These are phyloP conservation scores for Sphagnum tenellum DNA, from an alignment of 225 moss, liverwort and hornwort species.

Conservation along the genomic window DNA sequence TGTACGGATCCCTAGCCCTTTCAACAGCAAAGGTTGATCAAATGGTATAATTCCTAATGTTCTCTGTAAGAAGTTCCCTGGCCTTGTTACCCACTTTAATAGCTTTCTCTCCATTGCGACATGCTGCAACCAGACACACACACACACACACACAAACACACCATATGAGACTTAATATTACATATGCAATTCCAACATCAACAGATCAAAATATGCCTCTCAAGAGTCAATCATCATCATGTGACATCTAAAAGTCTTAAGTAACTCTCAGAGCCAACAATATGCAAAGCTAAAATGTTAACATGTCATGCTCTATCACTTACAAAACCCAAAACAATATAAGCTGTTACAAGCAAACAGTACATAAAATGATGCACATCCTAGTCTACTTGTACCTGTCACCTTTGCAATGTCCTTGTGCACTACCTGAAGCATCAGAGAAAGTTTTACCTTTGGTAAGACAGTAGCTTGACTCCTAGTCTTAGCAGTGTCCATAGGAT, in stretches of 20 bases:
- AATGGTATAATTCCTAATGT: slow-evolving; percentile 62
- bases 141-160: no score
- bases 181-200: not conserved
- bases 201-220: not conserved
- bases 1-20: slow-evolving; percentile 55
- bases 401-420: not conserved
- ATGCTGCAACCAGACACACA: slow-evolving; percentile 36
- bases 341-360: not conserved
- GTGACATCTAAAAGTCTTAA: no score
- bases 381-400: no score
- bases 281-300: no score
- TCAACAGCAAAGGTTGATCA: slow-evolving; percentile 60
- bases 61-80: slow-evolving; percentile 74
- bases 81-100: slow-evolving; percentile 61
- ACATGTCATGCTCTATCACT: no score
- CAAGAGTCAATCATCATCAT: not conserved
- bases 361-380: not conserved
- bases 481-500: slow-evolving; percentile 75
- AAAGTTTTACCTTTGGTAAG: slow-evolving; percentile 56
- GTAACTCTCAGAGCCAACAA: no score
- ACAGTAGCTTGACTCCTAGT: slow-evolving; percentile 85
- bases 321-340: not conserved
- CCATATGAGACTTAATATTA: not conserved
- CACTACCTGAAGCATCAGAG: not conserved
- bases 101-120: slow-evolving; percentile 67